Conservation (phyloP, 164 flowering plant species). For the Tinospora cordifolia region DNA sequence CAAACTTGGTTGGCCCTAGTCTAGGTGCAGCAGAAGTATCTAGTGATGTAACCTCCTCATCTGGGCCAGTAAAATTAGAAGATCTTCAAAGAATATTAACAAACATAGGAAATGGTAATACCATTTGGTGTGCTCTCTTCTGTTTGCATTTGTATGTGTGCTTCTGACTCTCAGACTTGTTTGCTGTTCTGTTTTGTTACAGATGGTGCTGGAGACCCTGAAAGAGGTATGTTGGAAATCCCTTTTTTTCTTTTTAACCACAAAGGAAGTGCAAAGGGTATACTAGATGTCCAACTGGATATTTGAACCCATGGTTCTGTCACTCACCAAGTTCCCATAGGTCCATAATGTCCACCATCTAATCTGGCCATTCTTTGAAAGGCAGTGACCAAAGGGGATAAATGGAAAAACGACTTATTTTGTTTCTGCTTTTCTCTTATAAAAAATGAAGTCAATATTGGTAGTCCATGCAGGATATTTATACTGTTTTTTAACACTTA, state of each 20-base stretch:
- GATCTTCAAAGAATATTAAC: conserved; percentile 88
- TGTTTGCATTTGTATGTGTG: neutral
- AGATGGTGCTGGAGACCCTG: conserved; percentile 55
- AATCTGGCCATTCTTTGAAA: too few species aligned
- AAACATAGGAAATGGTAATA: conserved; percentile 65
- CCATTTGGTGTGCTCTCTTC: neutral
- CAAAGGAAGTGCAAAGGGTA: neutral
- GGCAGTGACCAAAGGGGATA: too few species aligned
- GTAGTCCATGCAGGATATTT: neutral
- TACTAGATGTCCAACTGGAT: neutral
- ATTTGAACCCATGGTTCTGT: neutral
- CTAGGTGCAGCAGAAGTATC: conserved; percentile 45
- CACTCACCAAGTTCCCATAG: too few species aligned
- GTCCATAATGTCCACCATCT: too few species aligned
- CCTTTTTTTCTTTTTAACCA: neutral
- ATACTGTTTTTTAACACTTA: neutral
- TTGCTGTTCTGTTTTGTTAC: conserved; percentile 19
- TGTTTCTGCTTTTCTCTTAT: too few species aligned
- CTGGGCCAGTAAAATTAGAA: conserved; percentile 76
- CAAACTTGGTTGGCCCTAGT: conserved; percentile 49
- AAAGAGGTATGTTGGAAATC: conserved; percentile 47
- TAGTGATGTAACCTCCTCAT: conserved; percentile 64
- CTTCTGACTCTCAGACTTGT: conserved; percentile 11
- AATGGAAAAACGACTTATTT: too few species aligned
- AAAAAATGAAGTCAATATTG: neutral